Percentiles rank a stretch among this genome's conserved stretches.
phyloP scores from a whole-genome alignment of 345 rosid genomes.

The Laguncularia racemosa region DNA sequence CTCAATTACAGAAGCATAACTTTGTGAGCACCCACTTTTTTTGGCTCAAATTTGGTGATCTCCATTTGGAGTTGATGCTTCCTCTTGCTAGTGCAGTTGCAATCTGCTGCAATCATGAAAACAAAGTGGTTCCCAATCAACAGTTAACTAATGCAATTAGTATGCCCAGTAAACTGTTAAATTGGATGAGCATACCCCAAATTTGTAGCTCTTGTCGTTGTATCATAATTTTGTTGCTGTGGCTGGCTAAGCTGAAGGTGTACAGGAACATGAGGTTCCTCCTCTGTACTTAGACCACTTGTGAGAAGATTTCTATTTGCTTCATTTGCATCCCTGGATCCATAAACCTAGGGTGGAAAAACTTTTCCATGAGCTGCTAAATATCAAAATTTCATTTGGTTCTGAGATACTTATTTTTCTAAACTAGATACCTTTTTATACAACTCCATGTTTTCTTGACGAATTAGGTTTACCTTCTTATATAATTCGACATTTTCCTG shows the following conservation, averaged over 20 bases:
- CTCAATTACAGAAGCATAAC: slow-evolving; percentile 29
- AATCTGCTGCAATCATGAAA: slow-evolving; percentile 38
- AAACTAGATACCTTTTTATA: slow-evolving; percentile 27
- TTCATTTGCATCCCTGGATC: slow-evolving; percentile 35
- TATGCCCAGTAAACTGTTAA: slow-evolving; percentile 2
- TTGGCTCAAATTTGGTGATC: slow-evolving; percentile 1
- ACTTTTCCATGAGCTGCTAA: slow-evolving; percentile 15
- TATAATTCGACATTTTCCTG: slow-evolving; percentile 63
- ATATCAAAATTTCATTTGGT: slow-evolving; percentile 6
- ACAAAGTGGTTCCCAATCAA: slow-evolving; percentile 19
- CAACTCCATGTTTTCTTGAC: slow-evolving; percentile 40
- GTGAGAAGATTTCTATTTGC: slow-evolving; percentile 33
- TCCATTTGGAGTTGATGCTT: slow-evolving; percentile 19
- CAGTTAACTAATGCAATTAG: neutral
- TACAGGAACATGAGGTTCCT: slow-evolving; percentile 51
- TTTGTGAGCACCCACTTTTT: slow-evolving; percentile 1
- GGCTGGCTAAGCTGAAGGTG: slow-evolving; percentile 69
- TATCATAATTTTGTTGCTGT: slow-evolving; percentile 36
- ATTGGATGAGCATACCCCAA: slow-evolving; percentile 43
- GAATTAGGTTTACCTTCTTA: slow-evolving; percentile 57
- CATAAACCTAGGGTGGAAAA: slow-evolving; percentile 36
- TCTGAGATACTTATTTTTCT: neutral
- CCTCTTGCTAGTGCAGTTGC: slow-evolving; percentile 41
- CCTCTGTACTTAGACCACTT: slow-evolving; percentile 35
- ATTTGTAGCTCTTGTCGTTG: slow-evolving; percentile 40